phyloP scores from a whole-genome alignment of 129 eudicot genomes.

The Glebionis coronaria region DNA sequence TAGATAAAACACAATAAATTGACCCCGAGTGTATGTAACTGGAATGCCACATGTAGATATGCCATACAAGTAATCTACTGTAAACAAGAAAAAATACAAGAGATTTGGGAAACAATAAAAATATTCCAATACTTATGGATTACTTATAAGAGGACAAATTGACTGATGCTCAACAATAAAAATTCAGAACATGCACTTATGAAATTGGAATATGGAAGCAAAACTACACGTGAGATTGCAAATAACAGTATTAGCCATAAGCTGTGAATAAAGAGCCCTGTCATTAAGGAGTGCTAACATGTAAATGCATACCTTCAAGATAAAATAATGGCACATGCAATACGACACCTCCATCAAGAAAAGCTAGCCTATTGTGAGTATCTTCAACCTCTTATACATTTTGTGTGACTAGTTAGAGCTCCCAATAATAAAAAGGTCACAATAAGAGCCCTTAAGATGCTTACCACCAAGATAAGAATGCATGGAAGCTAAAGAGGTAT shows the following conservation, averaged over 20 bases:
- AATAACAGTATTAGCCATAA: not conserved
- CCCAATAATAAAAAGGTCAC: not conserved
- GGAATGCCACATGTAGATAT: too few species aligned
- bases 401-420: slow-evolving; percentile 19
- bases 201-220: too few species aligned
- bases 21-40: too few species aligned
- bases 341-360: slow-evolving; percentile 74
- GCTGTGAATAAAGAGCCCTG: not conserved
- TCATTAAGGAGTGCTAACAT: not conserved
- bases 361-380: slow-evolving; percentile 69
- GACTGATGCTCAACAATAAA: too few species aligned
- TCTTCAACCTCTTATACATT: slow-evolving; percentile 79
- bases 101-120: too few species aligned
- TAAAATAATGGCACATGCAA: slow-evolving; percentile 66
- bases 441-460: slow-evolving; percentile 8
- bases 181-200: too few species aligned
- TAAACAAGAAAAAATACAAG: too few species aligned
- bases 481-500: slow-evolving; percentile 69
- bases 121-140: too few species aligned
- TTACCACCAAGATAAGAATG: slow-evolving; percentile 97
- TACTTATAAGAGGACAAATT: too few species aligned
- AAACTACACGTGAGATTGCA: slow-evolving; percentile 67
- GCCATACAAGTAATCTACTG: too few species aligned
- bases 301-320: slow-evolving; percentile 67
- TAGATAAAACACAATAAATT: too few species aligned